phyloP scores from a whole-genome alignment of 176 grass and related monocot genomes.

The Alloteropsis semialata region DNA sequence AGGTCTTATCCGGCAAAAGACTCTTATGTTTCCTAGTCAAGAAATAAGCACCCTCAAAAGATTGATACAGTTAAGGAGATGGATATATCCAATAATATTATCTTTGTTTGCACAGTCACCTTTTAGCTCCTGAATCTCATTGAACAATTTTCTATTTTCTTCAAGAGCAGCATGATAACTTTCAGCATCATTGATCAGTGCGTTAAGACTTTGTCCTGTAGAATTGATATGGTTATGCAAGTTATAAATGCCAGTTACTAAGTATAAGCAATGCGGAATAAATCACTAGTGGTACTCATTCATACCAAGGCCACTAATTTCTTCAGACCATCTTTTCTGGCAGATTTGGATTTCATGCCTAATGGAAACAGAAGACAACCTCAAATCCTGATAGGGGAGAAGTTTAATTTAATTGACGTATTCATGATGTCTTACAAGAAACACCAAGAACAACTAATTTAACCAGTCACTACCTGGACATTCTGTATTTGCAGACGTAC shows the following conservation, averaged over 20 bases:
- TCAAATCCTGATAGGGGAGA: slow-evolving; percentile 64
- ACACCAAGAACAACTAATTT: background rate
- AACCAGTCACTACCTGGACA: slow-evolving; percentile 42
- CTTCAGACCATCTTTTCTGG: slow-evolving; percentile 63
- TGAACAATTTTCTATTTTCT: slow-evolving; percentile 75
- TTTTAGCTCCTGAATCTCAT: slow-evolving; percentile 93
- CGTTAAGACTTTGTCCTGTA: slow-evolving; percentile 41
- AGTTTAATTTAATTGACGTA: slow-evolving; percentile 31
- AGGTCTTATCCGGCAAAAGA: slow-evolving; percentile 87
- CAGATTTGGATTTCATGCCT: slow-evolving; percentile 54
- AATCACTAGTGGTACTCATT: background rate
- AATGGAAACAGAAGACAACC: slow-evolving; percentile 64
- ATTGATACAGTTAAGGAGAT: background rate
- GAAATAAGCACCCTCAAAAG: background rate
- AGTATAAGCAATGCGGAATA: background rate
- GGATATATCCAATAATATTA: background rate
- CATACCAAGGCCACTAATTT: slow-evolving; percentile 56
- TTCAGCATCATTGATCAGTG: slow-evolving; percentile 56
- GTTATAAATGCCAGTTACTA: slow-evolving; percentile 14
- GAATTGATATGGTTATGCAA: slow-evolving; percentile 2
- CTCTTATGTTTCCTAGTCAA: slow-evolving; percentile 85
- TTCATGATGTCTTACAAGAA: background rate
- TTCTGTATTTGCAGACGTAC: slow-evolving; percentile 40
- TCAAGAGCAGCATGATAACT: slow-evolving; percentile 65
- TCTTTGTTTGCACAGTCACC: slow-evolving; percentile 38